Conservation (phyloP, 148 eudicot genomes). For the Camellia japonica region DNA sequence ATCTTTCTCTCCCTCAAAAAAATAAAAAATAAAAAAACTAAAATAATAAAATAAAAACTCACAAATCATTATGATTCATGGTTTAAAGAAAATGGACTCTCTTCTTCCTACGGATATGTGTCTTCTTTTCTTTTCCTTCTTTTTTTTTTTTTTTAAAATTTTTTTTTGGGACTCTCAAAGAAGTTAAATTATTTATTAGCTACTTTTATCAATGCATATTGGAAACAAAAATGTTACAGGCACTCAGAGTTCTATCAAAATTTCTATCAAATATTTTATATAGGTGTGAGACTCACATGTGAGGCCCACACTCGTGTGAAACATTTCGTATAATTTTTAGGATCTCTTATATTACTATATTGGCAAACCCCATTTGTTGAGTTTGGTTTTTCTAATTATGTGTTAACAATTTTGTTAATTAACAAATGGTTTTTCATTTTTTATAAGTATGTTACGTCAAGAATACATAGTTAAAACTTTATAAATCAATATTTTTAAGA, state of each 20-base stretch:
- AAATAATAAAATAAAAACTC: neutral
- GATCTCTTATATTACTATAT: too few species aligned
- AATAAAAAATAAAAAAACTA: neutral
- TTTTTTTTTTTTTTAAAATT: neutral
- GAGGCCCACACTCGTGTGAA: accelerated
- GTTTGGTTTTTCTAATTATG: too few species aligned
- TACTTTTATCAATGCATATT: slow-evolving; percentile 6
- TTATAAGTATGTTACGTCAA: too few species aligned
- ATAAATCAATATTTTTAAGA: too few species aligned
- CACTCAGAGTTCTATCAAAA: too few species aligned
- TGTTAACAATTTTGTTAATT: too few species aligned
- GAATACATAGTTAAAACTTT: too few species aligned
- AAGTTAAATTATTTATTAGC: slow-evolving; percentile 4
- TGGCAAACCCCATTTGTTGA: too few species aligned
- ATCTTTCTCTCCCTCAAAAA: neutral
- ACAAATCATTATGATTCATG: slow-evolving; percentile 6
- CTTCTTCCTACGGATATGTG: slow-evolving; percentile 11
- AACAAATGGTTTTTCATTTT: too few species aligned
- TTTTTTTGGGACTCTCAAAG: slow-evolving; percentile 7
- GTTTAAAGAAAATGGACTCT: slow-evolving; percentile 12
- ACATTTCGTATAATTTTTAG: too few species aligned
- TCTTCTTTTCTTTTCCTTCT: neutral
- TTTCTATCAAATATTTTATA: too few species aligned
- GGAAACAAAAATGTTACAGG: neutral
- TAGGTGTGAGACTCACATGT: too few species aligned